Base-by-base conservation (phyloP, 2,329 filamentous ascomycete species). In the Epichloe uncinata region DNA sequence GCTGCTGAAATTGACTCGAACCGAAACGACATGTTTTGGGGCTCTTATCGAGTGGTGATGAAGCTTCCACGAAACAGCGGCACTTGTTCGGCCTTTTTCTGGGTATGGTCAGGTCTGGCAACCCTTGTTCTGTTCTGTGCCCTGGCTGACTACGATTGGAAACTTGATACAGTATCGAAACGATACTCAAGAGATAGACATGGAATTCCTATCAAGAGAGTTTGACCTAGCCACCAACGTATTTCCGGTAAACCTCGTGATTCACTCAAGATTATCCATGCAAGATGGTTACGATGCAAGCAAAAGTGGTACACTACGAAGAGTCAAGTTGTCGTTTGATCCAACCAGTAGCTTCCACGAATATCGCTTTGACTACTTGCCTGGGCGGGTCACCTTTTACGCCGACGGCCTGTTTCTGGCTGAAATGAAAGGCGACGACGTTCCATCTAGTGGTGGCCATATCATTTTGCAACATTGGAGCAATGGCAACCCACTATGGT, bases 81-180 rank as follows among this genome's bases (percentile, higher is more conserved):
- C 26, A 90, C 86, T 1, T 90, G 85, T 62, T 81, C 78, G 33
- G 85, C 85, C 6, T 89, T 90, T 67, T 90, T 89, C 66, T 91
- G 84, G 80, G 82, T 86, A 61, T 41, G 45, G 12, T 2, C 40
- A 1, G 1, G 33, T 45, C 36, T 15, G 26, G 38, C 15, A 11
- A 11, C 22, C 15, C 22, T 36, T 15, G 3, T 12, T n/a, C n/a
- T 20, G 5, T 34, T 12, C 36, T 12, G 22, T 8, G 16, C 18
- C 22, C n/a, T 47, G n/a, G 13, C 40, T 18, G 26, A 37, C 33
- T 48, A 30, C 11, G 20, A 49, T n/a, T 0, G 34, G 5, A 42
- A 26, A 26, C 8, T 37, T 26, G 15, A 35, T 44, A 38, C 53
- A 87, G 84, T 89, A 87, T 64, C 79, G 78, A 66, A 87, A 88